These are phyloP conservation scores for Annulohypoxylon truncatum DNA, from an alignment of 2,329 filamentous ascomycete species.

Conservation along the genomic window DNA sequence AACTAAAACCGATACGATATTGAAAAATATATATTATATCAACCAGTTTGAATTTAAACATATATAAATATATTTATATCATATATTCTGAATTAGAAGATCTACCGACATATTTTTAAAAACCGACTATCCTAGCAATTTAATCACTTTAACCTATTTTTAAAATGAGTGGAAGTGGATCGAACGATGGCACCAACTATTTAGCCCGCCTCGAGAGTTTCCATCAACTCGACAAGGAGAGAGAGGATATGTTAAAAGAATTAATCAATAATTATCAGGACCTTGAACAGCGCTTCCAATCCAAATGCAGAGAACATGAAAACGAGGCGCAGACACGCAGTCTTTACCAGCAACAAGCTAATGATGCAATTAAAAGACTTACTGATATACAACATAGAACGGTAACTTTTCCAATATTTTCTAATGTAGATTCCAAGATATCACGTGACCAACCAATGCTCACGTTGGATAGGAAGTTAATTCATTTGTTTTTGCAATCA, in stretches of 20 bases:
- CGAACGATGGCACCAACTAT: conserved; percentile 11
- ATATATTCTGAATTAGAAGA: background rate
- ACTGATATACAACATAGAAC: conserved; percentile 25
- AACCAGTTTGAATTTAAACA: too few relatives aligned
- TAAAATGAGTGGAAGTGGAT: conserved; percentile 22
- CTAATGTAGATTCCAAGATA: background rate
- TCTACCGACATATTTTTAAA: background rate
- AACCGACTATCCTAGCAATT: too few relatives aligned
- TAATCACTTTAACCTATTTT: background rate
- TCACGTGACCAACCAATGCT: background rate
- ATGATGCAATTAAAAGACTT: conserved; percentile 20
- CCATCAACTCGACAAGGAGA: conserved; percentile 26
- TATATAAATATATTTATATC: background rate
- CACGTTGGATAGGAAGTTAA: conserved; percentile 23
- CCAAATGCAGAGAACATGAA: conserved; percentile 30
- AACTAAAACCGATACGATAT: too few relatives aligned
- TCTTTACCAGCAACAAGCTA: conserved; percentile 28
- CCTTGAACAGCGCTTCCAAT: conserved; percentile 28
- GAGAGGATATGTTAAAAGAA: conserved; percentile 32
- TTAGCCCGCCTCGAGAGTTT: conserved; percentile 30
- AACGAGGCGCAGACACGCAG: conserved; percentile 26
- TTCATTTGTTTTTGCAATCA: conserved; percentile 31
- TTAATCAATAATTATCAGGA: conserved; percentile 27
- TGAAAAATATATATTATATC: too few relatives aligned
- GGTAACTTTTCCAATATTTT: conserved; percentile 11